These are phyloP conservation scores for Ceratorhiza oryzae-sativae DNA, from an alignment of 1,284 basidiomycete species.

Conservation along the genomic window DNA sequence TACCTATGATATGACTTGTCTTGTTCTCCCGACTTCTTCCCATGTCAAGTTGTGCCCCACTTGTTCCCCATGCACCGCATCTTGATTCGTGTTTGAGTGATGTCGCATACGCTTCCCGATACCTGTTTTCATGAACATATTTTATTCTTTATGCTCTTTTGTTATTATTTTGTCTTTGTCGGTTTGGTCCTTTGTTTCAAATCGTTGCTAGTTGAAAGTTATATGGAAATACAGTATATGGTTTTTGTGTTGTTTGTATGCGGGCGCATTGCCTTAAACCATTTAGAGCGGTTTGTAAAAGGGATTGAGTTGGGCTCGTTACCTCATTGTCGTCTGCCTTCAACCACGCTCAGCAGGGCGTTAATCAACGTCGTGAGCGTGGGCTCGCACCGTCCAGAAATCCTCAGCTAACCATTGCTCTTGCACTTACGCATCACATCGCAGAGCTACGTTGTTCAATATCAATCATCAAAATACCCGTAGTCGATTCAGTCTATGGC, in stretches of 20 bases:
- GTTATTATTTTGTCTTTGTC: background rate
- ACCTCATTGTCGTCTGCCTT: too few species aligned
- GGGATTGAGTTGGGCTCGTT: too few species aligned
- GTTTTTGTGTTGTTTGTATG: background rate
- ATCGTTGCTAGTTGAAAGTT: slow-evolving; percentile 15
- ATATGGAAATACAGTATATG: slow-evolving; percentile 25
- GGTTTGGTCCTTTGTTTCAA: background rate
- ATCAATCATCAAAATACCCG: too few species aligned
- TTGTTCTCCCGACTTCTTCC: background rate
- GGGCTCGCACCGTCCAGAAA: too few species aligned
- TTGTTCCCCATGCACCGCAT: slow-evolving; percentile 1
- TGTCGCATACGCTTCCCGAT: slow-evolving; percentile 5
- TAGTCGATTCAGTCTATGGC: too few species aligned
- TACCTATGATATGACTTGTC: background rate
- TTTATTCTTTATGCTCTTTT: slow-evolving; percentile 26
- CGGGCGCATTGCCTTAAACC: too few species aligned
- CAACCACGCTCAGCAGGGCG: too few species aligned
- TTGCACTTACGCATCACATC: too few species aligned
- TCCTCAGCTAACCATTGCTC: too few species aligned
- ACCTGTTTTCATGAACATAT: slow-evolving; percentile 25
- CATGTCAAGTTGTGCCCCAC: background rate
- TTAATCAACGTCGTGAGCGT: too few species aligned
- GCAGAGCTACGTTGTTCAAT: too few species aligned
- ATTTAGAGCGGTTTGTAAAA: too few species aligned
- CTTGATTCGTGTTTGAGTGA: slow-evolving; percentile 1